Evolutionary conservation across 106 monocot genomes (phyloP).

Genomic region (Platanthera zijinensis): DNA sequence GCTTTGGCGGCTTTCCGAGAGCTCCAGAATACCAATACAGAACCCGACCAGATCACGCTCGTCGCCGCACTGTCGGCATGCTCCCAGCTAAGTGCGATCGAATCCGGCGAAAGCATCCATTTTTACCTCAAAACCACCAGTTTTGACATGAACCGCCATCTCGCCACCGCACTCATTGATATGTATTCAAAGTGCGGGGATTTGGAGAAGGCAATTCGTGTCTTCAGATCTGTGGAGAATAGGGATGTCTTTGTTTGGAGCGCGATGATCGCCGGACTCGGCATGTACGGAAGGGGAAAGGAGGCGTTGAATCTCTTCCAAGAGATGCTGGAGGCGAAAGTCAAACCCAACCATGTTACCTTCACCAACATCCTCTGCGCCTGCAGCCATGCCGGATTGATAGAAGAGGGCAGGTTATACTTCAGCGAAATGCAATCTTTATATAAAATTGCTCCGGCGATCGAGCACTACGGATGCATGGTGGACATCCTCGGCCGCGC

Average conservation of each 20-base stretch:
- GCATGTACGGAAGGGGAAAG: slow-evolving; percentile 37
- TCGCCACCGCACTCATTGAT: slow-evolving; percentile 46
- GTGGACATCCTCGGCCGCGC: slow-evolving; percentile 57
- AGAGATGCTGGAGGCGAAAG: slow-evolving; percentile 25
- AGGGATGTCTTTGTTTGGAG: slow-evolving; percentile 54
- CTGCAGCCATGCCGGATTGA: slow-evolving; percentile 52
- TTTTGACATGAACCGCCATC: slow-evolving; percentile 24
- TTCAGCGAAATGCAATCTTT: slow-evolving; percentile 29
- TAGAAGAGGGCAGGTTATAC: slow-evolving; percentile 22
- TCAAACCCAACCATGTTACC: slow-evolving; percentile 35
- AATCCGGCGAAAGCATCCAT: slow-evolving; percentile 44
- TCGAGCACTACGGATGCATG: slow-evolving; percentile 48
- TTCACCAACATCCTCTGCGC: slow-evolving; percentile 44
- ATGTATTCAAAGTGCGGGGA: slow-evolving; percentile 69
- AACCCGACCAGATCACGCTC: slow-evolving; percentile 24
- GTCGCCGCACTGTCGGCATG: slow-evolving; percentile 36
- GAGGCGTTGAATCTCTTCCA: slow-evolving; percentile 35
- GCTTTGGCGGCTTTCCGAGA: slow-evolving; percentile 37
- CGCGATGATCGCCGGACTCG: slow-evolving; percentile 44
- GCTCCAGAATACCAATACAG: slow-evolving; percentile 8
- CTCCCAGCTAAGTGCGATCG: slow-evolving; percentile 31
- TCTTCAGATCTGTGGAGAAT: slow-evolving; percentile 18
- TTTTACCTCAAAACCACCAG: slow-evolving; percentile 17
- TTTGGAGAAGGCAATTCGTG: slow-evolving; percentile 28
- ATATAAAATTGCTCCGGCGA: slow-evolving; percentile 25